Base-by-base conservation (phyloP, 2,329 filamentous ascomycete species). In the Plectosphaerella plurivora region DNA sequence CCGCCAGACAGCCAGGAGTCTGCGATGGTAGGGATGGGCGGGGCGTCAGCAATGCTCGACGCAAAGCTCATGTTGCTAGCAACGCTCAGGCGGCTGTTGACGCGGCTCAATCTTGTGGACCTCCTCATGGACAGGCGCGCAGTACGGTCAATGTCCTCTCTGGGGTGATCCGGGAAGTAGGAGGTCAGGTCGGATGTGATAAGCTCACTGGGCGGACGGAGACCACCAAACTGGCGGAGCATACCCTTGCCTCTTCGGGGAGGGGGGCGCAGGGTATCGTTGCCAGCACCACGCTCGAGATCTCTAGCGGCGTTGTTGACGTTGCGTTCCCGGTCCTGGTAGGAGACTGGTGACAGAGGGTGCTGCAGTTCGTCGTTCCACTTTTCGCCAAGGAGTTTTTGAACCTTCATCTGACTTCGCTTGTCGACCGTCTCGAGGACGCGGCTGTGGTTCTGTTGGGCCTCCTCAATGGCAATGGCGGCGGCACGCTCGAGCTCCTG, bases 181-280 rank as follows among this genome's bases (percentile, higher is more conserved):
- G 92, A 96, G 2, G 91, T 94, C 54, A 99, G 76, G 66, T 99
- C 94, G 20, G 94, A 96, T 24, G 93, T 93, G 65, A 99, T 99
- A 66, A 99, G 82, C 74, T 99, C 94, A 73, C 93, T 97, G 2
- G 94, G 94, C 16, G 94, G 94, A 61, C 94, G 82, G 58, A 94
- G 86, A 35, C 93, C 93, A 62, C 95, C 94, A 71, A 97, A 97
- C 58, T 88, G 87, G 58, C 88, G 85, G 45, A 92, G 75, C 25
- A 84, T 76, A 28, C 71, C 74, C 63, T 83, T 83, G 54, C 73
- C 73, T 53, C 70, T 66, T 59, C 67, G 68, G 54, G 62, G 68
- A 46, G 65, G 69, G 45, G 76, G 73, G 46, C 75, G 68, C 20
- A 67, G 64, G 9, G 71, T 63, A n/a, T 79, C 77, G 5, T 79